Percentiles rank a stretch among this genome's conserved stretches.
These are phyloP conservation scores for Rutstroemia sp. DNA, from an alignment of 2,329 filamentous ascomycete species.

Conservation along the genomic window DNA sequence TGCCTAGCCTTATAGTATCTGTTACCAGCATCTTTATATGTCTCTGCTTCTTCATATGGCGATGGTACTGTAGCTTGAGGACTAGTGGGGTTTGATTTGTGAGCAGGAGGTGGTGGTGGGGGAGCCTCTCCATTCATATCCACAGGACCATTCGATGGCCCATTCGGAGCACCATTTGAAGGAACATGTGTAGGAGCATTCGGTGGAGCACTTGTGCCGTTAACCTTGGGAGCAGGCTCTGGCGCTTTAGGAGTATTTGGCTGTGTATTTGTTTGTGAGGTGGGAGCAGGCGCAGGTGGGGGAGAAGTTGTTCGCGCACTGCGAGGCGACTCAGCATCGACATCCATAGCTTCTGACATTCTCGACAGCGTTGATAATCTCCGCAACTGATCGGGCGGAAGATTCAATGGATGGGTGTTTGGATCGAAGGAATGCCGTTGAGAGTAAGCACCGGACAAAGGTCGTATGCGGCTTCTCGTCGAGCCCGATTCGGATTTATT, in stretches of 20 bases:
- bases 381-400: conserved; percentile 81
- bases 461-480: conserved; percentile 24
- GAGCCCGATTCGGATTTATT: conserved; percentile 22
- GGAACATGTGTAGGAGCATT: background rate
- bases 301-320: conserved; percentile 44
- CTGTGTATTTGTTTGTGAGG: conserved; percentile 15
- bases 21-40: conserved; percentile 88
- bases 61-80: conserved; percentile 40
- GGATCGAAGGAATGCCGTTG: conserved; percentile 45
- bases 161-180: conserved; percentile 39
- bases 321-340: conserved; percentile 56
- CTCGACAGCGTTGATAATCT: conserved; percentile 62
- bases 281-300: conserved; percentile 36
- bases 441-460: conserved; percentile 21
- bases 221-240: conserved; percentile 36
- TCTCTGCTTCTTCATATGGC: conserved; percentile 67
- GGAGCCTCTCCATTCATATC: conserved; percentile 22
- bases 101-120: conserved; percentile 64
- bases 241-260: conserved; percentile 21
- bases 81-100: conserved; percentile 56
- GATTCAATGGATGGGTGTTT: conserved; percentile 80
- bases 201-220: conserved; percentile 26
- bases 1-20: conserved; percentile 95
- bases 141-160: conserved; percentile 18
- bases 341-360: conserved; percentile 55